phyloP scores from a whole-genome alignment of 2,329 filamentous ascomycete species.

The Claviceps fusiformis region DNA sequence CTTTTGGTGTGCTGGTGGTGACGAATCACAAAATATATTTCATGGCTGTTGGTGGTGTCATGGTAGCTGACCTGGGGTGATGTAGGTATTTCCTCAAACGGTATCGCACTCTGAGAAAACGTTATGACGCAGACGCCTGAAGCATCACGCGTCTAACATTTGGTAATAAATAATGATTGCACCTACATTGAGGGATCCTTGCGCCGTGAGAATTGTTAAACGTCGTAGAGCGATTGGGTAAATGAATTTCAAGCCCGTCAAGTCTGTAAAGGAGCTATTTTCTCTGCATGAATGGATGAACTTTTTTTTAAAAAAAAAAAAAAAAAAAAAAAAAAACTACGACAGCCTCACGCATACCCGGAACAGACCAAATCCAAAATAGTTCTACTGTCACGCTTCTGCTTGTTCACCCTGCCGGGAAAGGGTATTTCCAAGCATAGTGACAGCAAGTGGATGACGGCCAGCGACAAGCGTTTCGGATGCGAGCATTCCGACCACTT shows the following conservation, averaged over 20 bases:
- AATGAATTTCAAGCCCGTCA: neutral
- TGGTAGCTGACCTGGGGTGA: conserved; percentile 1
- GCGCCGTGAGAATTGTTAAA: neutral
- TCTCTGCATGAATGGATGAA: neutral
- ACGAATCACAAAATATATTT: neutral
- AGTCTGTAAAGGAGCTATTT: neutral
- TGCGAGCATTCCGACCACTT: neutral
- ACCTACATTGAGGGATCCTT: neutral
- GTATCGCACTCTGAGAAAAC: conserved; percentile 71
- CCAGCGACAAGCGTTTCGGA: neutral
- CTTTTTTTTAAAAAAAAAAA: no score
- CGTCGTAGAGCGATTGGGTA: neutral
- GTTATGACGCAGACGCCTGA: conserved; percentile 46
- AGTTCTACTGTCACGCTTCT: neutral
- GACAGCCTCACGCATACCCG: conserved; percentile 2
- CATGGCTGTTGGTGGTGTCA: neutral
- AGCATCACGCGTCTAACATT: neutral
- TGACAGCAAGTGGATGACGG: neutral
- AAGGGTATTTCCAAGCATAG: neutral
- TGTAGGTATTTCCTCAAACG: conserved; percentile 79
- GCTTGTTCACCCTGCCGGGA: neutral
- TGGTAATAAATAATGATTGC: neutral
- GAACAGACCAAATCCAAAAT: neutral
- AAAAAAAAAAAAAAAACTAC: neutral
- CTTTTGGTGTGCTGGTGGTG: neutral